Base-by-base conservation (phyloP, 495 filamentous ascomycete species). In the Xylaria flabelliformis region DNA sequence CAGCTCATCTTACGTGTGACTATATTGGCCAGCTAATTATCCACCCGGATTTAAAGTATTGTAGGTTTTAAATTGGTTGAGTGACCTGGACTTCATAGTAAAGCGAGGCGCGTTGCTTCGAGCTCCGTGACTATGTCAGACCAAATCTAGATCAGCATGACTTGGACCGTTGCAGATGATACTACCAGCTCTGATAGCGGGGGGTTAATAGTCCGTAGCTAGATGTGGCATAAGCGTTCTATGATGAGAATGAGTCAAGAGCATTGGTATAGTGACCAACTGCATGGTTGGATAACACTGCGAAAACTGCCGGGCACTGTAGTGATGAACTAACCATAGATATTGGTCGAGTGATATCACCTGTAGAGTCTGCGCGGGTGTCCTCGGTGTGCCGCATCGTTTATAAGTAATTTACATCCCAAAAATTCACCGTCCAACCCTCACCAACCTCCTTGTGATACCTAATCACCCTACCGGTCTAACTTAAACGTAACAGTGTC, bases 1-100 rank as follows among this genome's bases (percentile, higher is more conserved):
- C 21, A 21, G 26, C 39, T 10, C 12, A 53, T 67, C 64, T 67
- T 36, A 67, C 64, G 64, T 67, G 29, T 51, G 46, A 67, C 32
- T 32, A n/a, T 21, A 64, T 26, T 21, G 42, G 6, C 4, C 39
- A 50, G 13, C 36, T 15, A 34, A 64, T 64, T 64, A 24, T 17
- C 42, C 26, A 34, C 7, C 24, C 7, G 13, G 42, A 26, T 8
- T n/a, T 13, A 29, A 15, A 53, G 0, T 39, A 39, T 6, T 8
- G 36, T 13, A 42, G 10, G 39, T 42, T 42, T 42, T 42, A 13
- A 9, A 2, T 10, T 53, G 32, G 15, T 67, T 67, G 9, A 51
- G 19, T 29, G 9, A 21, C 63, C 21, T 51, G 29, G 12, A 51
- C 15, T 24, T 19, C n/a, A 29, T 64, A 21, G 5, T 21, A 8